phyloP scores from a whole-genome alignment of 805 yeast species.

The Maudiozyma turicensis region DNA sequence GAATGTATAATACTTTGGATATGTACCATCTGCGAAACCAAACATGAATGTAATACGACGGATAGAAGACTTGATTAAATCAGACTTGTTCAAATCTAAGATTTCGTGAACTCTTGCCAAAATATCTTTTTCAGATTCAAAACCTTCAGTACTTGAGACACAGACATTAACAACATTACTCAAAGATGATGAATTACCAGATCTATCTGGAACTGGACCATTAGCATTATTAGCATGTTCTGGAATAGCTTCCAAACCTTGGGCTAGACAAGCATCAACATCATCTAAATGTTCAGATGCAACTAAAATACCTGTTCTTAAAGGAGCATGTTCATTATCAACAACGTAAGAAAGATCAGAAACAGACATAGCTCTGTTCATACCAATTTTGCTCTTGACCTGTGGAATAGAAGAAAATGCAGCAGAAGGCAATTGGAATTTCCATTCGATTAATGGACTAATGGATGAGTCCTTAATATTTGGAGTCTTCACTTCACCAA shows the following conservation, averaged over 20 bases:
- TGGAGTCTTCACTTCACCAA: slow-evolving; percentile 63
- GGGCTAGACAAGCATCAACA: slow-evolving; percentile 68
- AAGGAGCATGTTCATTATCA: slow-evolving; percentile 53
- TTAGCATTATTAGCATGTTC: slow-evolving; percentile 31
- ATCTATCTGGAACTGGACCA: slow-evolving; percentile 44
- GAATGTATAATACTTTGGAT: slow-evolving; percentile 94
- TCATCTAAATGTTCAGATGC: slow-evolving; percentile 82
- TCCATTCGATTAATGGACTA: slow-evolving; percentile 75
- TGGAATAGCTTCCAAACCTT: slow-evolving; percentile 67
- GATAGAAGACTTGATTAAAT: slow-evolving; percentile 57
- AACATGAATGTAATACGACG: slow-evolving; percentile 91
- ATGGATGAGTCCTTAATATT: slow-evolving; percentile 25
- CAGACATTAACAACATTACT: slow-evolving; percentile 79
- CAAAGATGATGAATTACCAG: slow-evolving; percentile 33
- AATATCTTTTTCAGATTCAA: slow-evolving; percentile 58
- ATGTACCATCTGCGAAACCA: slow-evolving; percentile 73
- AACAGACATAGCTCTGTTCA: slow-evolving; percentile 85
- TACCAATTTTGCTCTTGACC: slow-evolving; percentile 35
- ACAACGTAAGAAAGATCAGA: slow-evolving; percentile 84
- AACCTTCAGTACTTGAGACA: slow-evolving; percentile 65
- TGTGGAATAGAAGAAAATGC: slow-evolving; percentile 64
- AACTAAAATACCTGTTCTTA: slow-evolving; percentile 77
- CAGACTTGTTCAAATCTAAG: slow-evolving; percentile 59
- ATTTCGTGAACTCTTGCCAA: slow-evolving; percentile 53
- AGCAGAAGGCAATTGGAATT: slow-evolving; percentile 77